Conservation (phyloP, 345 rosid species). For the Lagerstroemia speciosa region DNA sequence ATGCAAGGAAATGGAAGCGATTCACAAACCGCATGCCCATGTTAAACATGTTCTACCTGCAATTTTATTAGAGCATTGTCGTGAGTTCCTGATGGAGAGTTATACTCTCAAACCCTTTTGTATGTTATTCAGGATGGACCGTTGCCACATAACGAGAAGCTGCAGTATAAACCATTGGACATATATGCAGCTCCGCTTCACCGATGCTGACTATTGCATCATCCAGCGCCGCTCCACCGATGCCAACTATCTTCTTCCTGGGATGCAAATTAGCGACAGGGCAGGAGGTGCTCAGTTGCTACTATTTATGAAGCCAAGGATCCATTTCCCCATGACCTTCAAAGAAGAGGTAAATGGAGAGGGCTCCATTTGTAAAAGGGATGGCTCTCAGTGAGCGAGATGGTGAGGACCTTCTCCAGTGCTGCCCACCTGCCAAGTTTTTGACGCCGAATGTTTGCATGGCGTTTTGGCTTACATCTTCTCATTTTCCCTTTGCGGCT, state of each 20-base stretch:
- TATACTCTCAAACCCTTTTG: constrained; percentile 4
- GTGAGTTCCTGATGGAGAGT: neutral
- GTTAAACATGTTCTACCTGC: neutral
- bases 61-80: neutral
- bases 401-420: neutral
- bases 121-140: constrained; percentile 52
- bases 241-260: neutral
- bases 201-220: constrained; percentile 28
- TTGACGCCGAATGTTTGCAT: neutral
- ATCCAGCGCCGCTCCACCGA: neutral
- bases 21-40: neutral
- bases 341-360: neutral
- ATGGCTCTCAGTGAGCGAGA: neutral
- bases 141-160: constrained; percentile 51
- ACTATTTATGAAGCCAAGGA: neutral
- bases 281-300: neutral
- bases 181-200: constrained; percentile 77
- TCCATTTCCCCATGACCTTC: neutral
- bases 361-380: neutral
- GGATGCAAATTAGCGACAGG: neutral
- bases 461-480: neutral
- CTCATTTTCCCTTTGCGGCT: neutral
- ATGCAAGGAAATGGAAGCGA: neutral
- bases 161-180: constrained; percentile 66
- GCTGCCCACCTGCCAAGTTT: neutral